A percentile compares a stretch with the other conserved stretches of the same genome.
These are phyloP conservation scores for Syzygium syzygioides DNA, from an alignment of 441 rosid genomes.

Conservation along the genomic window DNA sequence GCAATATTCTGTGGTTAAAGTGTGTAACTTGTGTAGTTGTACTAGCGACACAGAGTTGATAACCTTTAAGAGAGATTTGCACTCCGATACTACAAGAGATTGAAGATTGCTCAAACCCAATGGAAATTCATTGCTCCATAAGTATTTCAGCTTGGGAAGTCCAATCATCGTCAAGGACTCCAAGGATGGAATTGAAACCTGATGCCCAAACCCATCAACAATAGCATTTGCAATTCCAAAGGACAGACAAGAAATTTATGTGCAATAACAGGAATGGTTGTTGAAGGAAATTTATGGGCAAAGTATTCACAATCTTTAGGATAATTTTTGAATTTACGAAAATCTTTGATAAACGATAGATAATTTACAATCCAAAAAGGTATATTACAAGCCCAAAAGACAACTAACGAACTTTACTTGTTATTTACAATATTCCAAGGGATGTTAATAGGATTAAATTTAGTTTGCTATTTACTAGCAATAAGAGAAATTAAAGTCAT, in stretches of 20 bases:
- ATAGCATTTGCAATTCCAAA: not conserved
- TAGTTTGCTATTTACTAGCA: too few species aligned
- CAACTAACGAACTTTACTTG: too few species aligned
- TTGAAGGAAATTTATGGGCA: too few species aligned
- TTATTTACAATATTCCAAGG: too few species aligned
- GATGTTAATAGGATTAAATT: too few species aligned
- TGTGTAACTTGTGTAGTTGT: not conserved
- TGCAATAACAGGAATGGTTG: not conserved
- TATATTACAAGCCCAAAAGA: too few species aligned
- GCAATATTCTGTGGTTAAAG: rapidly evolving
- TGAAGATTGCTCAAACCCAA: not conserved
- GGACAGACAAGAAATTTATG: rapidly evolving
- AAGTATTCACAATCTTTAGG: too few species aligned
- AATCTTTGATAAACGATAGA: too few species aligned
- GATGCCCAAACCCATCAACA: not conserved
- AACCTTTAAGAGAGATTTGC: not conserved
- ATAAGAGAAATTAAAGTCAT: too few species aligned
- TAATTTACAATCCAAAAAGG: too few species aligned
- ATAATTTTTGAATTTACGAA: too few species aligned
- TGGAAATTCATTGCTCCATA: not conserved
- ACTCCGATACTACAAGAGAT: not conserved
- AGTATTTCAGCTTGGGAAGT: not conserved
- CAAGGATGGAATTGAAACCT: not conserved
- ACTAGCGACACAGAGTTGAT: not conserved
- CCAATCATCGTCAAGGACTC: not conserved